Base-by-base conservation (phyloP, 768 basidiomycete genomes). In the Hygrophorus pudorinus region DNA sequence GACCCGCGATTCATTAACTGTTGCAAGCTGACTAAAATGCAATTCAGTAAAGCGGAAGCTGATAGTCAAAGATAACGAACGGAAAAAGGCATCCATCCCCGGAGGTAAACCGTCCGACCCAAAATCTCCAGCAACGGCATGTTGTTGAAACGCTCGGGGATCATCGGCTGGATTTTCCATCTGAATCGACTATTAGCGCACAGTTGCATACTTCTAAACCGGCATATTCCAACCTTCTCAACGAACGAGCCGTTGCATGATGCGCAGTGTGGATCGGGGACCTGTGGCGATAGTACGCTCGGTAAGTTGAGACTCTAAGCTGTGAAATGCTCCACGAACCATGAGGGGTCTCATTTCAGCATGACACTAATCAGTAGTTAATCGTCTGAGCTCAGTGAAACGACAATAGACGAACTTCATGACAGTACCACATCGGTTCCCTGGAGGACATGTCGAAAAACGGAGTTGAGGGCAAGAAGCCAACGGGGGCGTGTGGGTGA, bases 331-430 rank as follows among this genome's bases (percentile, higher is more conserved):
- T 46, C 47, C 48, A 55, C 70, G 32, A 51, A 89, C 87, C 84
- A 85, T 88, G 37, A 91, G 65, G 1, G 90, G 88, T 42, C 82
- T 67, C 87, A 88, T 92, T 64, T 93, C 87, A 42, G 85, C 79
- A 59, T 80, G 73, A 57, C 91, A 94, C 90, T 92, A 56, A 42
- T 5, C 38, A 24, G 11, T 46, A 45, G 16, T 14, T 39, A 14
- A 50, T 18, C 44, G 52, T 16, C 14, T 20, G 8, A 27, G 40
- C 29, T 7, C 5, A 28, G 16, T 24, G 37, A 30, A 34, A 16
- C n/a, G 32, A 16, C n/a, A 47, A 35, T 29, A 18, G 12, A 57
- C 65, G 12, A 34, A 79, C 85, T 65, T 85, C 68, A 56, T 88
- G 83, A 51, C 85, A 88, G 54, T 67, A 87, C 85, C 85, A 89